Conservation (phyloP, 305 asterid genomes). For the Solanum hybrid region DNA sequence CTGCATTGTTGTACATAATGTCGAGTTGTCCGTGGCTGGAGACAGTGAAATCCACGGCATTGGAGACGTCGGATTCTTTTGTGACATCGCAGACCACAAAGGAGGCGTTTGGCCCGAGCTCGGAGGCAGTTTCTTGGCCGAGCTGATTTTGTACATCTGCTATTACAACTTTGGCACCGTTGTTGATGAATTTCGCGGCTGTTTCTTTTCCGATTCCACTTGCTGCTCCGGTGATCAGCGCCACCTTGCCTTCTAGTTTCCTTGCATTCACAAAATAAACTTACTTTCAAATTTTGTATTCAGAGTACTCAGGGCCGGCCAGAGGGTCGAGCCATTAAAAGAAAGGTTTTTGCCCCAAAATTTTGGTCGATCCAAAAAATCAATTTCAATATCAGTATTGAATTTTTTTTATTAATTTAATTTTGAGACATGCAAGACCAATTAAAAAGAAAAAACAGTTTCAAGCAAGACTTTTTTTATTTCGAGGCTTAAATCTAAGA, state of each 20-base stretch:
- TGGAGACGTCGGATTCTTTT: slow-evolving; percentile 48
- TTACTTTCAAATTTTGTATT: background rate
- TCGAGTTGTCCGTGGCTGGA: slow-evolving; percentile 53
- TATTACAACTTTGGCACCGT: slow-evolving; percentile 69
- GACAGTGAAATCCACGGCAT: slow-evolving; percentile 54
- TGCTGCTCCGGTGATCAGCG: slow-evolving; percentile 78
- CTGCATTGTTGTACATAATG: slow-evolving; percentile 86
- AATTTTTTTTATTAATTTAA: background rate
- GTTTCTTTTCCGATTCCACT: slow-evolving; percentile 77
- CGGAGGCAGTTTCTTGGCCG: slow-evolving; percentile 40
- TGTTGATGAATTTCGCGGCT: slow-evolving; percentile 48
- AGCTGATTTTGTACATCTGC: slow-evolving; percentile 44
- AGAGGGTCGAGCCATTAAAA: background rate
- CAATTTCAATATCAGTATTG: background rate
- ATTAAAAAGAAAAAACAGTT: background rate
- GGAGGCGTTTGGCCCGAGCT: slow-evolving; percentile 55
- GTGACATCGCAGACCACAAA: slow-evolving; percentile 61
- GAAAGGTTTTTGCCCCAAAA: background rate
- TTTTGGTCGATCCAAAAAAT: background rate
- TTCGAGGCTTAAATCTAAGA: background rate
- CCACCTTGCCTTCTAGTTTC: slow-evolving; percentile 70
- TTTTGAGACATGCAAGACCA: background rate
- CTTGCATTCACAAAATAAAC: slow-evolving; percentile 13
- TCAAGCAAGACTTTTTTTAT: background rate
- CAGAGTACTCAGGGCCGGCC: background rate